Evolutionary conservation across 1,284 basidiomycete species (phyloP).

Genomic region (Puccinia horiana): DNA sequence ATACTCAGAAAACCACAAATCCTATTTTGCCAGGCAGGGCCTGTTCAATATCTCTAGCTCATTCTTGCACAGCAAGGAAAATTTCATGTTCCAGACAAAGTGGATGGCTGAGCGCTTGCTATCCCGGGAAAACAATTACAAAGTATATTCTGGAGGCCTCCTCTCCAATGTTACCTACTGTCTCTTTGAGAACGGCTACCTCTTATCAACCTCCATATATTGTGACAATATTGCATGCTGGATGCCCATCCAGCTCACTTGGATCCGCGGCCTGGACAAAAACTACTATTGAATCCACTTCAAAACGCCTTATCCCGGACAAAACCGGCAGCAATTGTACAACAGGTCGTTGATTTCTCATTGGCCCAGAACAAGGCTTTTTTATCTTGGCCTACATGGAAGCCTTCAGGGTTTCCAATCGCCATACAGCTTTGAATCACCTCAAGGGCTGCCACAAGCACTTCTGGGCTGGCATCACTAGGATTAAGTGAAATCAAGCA

Average conservation of each 20-base stretch:
- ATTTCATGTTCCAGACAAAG: neutral
- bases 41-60: neutral
- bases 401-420: neutral
- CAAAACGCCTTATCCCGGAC: neutral
- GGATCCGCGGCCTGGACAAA: neutral
- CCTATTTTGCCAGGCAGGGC: neutral
- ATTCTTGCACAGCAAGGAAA: neutral
- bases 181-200: no score
- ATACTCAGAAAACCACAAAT: neutral
- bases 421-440: no score
- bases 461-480: neutral
- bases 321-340: no score
- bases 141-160: neutral
- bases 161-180: neutral
- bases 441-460: conserved; percentile 2
- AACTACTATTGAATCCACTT: neutral
- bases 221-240: neutral
- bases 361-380: no score
- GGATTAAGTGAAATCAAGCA: neutral
- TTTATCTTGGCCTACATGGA: no score
- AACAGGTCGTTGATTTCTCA: no score
- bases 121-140: neutral
- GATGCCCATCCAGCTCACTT: neutral
- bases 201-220: neutral
- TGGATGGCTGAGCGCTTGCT: neutral